Percentiles rank a stretch among this genome's conserved stretches.
These are phyloP conservation scores for Gymnopilus junonius DNA, from an alignment of 768 basidiomycete genomes.

Conservation along the genomic window DNA sequence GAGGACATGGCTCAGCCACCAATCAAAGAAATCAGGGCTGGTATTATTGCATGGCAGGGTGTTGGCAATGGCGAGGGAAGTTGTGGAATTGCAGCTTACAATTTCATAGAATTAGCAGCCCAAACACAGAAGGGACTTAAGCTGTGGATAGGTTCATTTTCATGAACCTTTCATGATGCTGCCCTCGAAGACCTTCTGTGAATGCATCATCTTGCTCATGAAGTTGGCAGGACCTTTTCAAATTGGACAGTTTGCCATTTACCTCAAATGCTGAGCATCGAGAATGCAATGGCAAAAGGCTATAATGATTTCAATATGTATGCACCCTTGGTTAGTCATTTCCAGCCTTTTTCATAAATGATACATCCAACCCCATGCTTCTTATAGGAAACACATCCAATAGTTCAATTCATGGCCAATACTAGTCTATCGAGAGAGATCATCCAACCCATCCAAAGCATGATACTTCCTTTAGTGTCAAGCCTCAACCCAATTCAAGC, in stretches of 20 bases:
- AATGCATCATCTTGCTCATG: not conserved
- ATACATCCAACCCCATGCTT: too few species aligned
- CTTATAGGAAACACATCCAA: too few species aligned
- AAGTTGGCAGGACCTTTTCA: not conserved
- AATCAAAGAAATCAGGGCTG: not conserved
- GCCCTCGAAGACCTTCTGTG: slow-evolving; percentile 5
- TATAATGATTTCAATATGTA: not conserved
- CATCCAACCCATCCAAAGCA: too few species aligned
- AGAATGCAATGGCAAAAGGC: not conserved
- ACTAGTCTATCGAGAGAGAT: too few species aligned
- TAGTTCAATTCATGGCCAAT: not conserved
- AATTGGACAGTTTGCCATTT: not conserved
- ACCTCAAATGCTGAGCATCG: too few species aligned
- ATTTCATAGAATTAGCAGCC: too few species aligned
- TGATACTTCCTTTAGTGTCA: too few species aligned
- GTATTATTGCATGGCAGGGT: slow-evolving; percentile 15
- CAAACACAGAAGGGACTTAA: slow-evolving; percentile 10
- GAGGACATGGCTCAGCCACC: not conserved
- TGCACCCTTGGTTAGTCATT: not conserved
- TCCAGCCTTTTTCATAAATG: not conserved
- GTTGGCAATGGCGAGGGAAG: slow-evolving; percentile 17
- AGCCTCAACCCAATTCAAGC: too few species aligned
- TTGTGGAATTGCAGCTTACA: slow-evolving; percentile 23
- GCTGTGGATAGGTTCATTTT: slow-evolving; percentile 6
- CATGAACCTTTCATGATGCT: slow-evolving; percentile 15